Percentiles rank a stretch among this genome's conserved stretches.
Conservation (phyloP, 176 grass and related monocot genomes). For the Ensete glaucum region DNA sequence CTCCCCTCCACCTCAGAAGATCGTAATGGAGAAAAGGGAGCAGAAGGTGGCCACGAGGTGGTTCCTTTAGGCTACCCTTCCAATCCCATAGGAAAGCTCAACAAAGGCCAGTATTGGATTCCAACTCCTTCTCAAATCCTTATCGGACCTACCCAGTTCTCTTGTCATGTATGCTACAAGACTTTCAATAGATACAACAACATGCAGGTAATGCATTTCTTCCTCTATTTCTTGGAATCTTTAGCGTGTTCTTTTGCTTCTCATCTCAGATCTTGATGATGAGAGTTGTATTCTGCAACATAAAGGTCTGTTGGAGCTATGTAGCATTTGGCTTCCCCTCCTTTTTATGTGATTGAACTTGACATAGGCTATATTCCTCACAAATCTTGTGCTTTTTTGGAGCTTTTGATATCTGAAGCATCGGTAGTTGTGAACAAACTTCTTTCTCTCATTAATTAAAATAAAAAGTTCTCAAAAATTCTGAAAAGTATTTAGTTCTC, state of each 20-base stretch:
- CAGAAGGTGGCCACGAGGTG: slow-evolving; percentile 34
- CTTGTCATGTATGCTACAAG: slow-evolving; percentile 93
- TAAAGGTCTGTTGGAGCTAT: slow-evolving; percentile 24
- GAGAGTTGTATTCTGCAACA: not conserved
- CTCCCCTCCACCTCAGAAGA: slow-evolving; percentile 32
- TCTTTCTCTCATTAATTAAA: not conserved
- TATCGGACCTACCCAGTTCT: slow-evolving; percentile 97
- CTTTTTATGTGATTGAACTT: slow-evolving; percentile 98
- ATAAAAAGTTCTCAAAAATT: no score
- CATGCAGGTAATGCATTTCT: slow-evolving; percentile 58
- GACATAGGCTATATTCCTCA: slow-evolving; percentile 47
- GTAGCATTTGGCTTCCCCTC: slow-evolving; percentile 11
- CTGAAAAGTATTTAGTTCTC: no score
- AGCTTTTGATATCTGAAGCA: slow-evolving; percentile 26
- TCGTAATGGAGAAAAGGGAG: slow-evolving; percentile 36
- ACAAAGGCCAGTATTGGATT: slow-evolving; percentile 99
- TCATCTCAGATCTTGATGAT: slow-evolving; percentile 1
- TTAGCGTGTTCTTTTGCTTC: not conserved
- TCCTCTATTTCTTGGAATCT: no score
- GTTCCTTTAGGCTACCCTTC: slow-evolving; percentile 61
- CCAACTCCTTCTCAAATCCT: slow-evolving; percentile 95
- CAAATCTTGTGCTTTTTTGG: slow-evolving; percentile 60
- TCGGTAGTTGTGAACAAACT: slow-evolving; percentile 18
- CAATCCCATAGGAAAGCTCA: slow-evolving; percentile 83
- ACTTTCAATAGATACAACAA: slow-evolving; percentile 99